Evolutionary conservation across 1,284 basidiomycete species (phyloP), one percentile per base, ranked within the genome.

Genomic region (Termitomyces sp.): DNA sequence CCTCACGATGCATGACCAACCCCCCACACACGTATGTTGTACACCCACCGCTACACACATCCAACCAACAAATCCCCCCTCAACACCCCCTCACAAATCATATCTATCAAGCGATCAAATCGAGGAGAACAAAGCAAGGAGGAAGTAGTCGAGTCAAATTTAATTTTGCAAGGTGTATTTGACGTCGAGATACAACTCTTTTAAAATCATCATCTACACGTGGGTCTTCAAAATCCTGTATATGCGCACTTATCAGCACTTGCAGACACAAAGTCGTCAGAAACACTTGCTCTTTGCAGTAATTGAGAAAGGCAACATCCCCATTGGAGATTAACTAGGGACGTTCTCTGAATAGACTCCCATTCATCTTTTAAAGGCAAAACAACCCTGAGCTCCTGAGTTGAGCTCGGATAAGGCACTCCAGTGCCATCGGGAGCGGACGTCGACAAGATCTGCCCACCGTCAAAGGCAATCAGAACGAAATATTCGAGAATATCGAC

Each of bases 251-350:
- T 7, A 44, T 19, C 19, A 19, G 19, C 7, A n/a, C 16, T n/a
- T 30, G 24, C 9, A 14, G 9, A 35, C 10, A 16, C 21, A 13
- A 30, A 40, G 33, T 24, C 48, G 21, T 35, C 52, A 42, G 10
- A 19, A 21, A 18, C 14, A 56, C 53, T 48, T 34, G 61, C 64
- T 46, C 50, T 47, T 57, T 63, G 60, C 5, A 65, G 45, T 5
- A 65, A 54, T 47, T 63, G 55, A 24, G 59, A 53, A 8, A 65
- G 16, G 42, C 62, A 64, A 18, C 49, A 49, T 44, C 49, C 56
- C 49, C 49, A 54, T 21, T 54, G 53, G 16, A 13, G 14, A 42
- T 42, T 26, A 3, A 5, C 2, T 16, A 10, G 31, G 26, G 30
- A 50, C 9, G 0, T 33, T 19, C 4, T n/a, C 26, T 30, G 21